Evolutionary conservation across 257 asterid genomes (phyloP), one percentile per base, ranked within the genome.

Genomic region (Buddleja alternifolia): DNA sequence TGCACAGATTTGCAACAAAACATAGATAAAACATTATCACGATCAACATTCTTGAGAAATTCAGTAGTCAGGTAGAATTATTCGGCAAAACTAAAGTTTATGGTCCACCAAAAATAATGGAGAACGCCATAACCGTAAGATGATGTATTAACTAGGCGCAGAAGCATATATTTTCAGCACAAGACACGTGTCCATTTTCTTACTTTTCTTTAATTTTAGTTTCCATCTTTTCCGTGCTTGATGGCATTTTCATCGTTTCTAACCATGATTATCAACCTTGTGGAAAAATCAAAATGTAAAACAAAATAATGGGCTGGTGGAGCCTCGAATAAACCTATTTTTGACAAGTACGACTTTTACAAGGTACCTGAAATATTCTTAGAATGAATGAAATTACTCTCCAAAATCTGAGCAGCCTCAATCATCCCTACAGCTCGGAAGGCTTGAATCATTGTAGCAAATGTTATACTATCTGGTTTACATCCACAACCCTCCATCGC

Each of bases 401-500:
- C 89, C 76, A 90, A 74, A 72, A 78, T 76, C 67, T 69, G 73
- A 61, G 94, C 95, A 80, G 80, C 79, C 71, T 85, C 87, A 58
- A 47, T 60, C 96, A 87, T 84, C 75, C 95, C 97, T 70, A 79
- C 80, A 23, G 82, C 80, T 40, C 78, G 88, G 66, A 77, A 88
- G 47, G 84, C 89, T 62, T 81, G 87, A 34, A 82, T 78, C 88
- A 93, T 86, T 7, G 95, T 83, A 68, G 85, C 77, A 78, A 82
- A 84, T 32, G 97, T 93, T 70, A 80, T 73, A 62, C 82, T 39
- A 63, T 93, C 92, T 7, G 98, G 96, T 77, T 79, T 75, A 75
- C 96, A 93, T 61, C 85, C 83, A 48, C 70, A 60, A 44, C 79
- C 87, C 75, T 85, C 81, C 94, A 93, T 90, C 56, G 82, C 84